Percentiles rank a stretch among this genome's conserved stretches.
Conservation (phyloP, 306 rosid species). For the Gleditsia sinensis region DNA sequence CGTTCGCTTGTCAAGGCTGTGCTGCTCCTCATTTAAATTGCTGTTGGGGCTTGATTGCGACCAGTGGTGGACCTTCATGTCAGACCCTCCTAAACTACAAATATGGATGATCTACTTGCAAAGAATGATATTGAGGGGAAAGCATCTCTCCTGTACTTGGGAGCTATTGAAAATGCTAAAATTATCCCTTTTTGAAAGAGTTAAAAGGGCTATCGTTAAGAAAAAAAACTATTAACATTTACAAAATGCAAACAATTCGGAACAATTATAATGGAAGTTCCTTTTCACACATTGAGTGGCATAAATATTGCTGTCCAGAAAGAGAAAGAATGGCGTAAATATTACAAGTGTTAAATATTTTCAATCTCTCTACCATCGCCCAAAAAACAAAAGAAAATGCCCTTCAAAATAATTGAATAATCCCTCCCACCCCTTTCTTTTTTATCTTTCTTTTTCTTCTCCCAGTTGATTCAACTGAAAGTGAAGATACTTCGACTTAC, state of each 20-base stretch:
- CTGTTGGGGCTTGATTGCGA: neutral
- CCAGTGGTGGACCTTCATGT: slow-evolving; percentile 19
- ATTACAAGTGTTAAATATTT: neutral
- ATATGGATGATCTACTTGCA: slow-evolving; percentile 30
- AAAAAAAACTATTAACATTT: no score
- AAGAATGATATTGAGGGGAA: neutral
- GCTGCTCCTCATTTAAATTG: neutral
- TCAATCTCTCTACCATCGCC: neutral
- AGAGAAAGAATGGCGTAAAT: neutral
- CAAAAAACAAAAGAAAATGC: neutral
- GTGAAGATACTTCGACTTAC: slow-evolving; percentile 2
- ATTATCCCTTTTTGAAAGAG: neutral
- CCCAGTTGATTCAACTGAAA: neutral
- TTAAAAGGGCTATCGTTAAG: neutral
- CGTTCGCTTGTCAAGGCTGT: neutral
- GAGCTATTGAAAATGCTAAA: neutral
- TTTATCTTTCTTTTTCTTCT: neutral
- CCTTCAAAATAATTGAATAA: neutral
- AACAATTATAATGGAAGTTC: no score
- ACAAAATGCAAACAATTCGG: neutral
- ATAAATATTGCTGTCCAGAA: neutral
- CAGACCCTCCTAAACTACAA: neutral
- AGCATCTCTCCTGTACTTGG: neutral
- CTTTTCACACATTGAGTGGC: neutral
- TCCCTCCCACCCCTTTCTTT: neutral